phyloP scores from a whole-genome alignment of 1,139 yeast species.

The Geotrichum carabidarum region DNA sequence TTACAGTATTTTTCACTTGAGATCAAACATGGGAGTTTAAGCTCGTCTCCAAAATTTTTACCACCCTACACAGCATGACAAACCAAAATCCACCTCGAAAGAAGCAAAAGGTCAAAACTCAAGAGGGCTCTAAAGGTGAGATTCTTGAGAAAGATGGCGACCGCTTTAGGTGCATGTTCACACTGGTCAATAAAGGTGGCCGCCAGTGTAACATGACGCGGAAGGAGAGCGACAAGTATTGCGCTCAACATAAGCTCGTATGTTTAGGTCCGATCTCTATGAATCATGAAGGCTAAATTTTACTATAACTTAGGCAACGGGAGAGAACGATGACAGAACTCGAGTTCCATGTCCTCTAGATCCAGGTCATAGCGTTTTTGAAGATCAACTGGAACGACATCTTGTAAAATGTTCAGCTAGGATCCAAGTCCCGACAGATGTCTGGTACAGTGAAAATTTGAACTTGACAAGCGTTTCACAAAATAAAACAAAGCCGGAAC shows the following conservation, averaged over 20 bases:
- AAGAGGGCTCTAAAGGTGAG: conserved; percentile 6
- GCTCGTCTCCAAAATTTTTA: not conserved
- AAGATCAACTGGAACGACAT: conserved; percentile 52
- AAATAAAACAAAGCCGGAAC: conserved; percentile 11
- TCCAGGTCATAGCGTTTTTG: conserved; percentile 68
- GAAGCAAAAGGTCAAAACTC: conserved; percentile 8
- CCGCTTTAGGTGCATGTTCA: conserved; percentile 45
- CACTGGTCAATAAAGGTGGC: conserved; percentile 44
- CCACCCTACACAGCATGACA: conserved; percentile 6
- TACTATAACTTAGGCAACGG: conserved; percentile 19
- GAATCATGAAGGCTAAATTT: conserved; percentile 3
- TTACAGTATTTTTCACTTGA: not conserved
- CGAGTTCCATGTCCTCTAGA: conserved; percentile 78
- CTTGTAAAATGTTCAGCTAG: conserved; percentile 55
- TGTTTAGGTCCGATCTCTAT: conserved; percentile 14
- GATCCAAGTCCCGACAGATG: conserved; percentile 37
- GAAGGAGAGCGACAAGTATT: conserved; percentile 46
- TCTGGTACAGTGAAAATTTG: conserved; percentile 44
- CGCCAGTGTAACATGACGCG: conserved; percentile 61
- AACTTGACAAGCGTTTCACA: conserved; percentile 36
- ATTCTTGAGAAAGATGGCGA: conserved; percentile 21
- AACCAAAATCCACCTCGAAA: conserved; percentile 8
- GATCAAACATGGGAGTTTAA: not conserved
- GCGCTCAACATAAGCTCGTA: conserved; percentile 53
- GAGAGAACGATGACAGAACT: conserved; percentile 31